Conservation (phyloP, 176 grass and related monocot species). For the Rhynchospora pubera region DNA sequence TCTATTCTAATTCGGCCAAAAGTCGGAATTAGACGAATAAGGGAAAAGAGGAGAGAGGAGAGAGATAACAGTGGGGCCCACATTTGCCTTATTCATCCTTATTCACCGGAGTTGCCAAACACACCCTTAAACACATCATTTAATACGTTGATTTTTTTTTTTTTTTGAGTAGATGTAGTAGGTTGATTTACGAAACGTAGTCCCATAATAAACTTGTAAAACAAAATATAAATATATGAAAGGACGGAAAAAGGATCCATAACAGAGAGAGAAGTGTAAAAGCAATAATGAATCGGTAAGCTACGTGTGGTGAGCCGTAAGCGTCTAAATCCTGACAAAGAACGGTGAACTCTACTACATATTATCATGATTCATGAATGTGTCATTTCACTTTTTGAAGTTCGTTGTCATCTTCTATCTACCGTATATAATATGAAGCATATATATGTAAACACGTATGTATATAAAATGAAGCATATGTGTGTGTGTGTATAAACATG, state of each 20-base stretch:
- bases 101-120: too few species aligned
- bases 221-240: neutral
- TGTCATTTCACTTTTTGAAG: constrained; percentile 2
- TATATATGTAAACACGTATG: too few species aligned
- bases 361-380: neutral
- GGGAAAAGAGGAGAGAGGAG: too few species aligned
- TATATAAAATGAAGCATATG: too few species aligned
- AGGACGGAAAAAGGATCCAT: neutral
- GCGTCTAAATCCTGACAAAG: neutral
- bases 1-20: too few species aligned
- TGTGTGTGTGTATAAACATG: neutral
- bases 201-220: neutral
- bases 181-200: too few species aligned
- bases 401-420: neutral
- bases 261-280: neutral
- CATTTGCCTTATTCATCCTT: too few species aligned
- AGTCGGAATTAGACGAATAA: too few species aligned
- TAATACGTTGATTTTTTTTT: too few species aligned
- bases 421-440: neutral
- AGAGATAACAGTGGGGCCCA: too few species aligned
- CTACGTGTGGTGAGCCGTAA: neutral
- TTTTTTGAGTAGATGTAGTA: too few species aligned
- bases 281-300: neutral
- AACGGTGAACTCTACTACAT: neutral
- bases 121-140: too few species aligned